Evolutionary conservation across 2,329 filamentous ascomycete genomes (phyloP).

Genomic region (Colletotrichum acutatum): DNA sequence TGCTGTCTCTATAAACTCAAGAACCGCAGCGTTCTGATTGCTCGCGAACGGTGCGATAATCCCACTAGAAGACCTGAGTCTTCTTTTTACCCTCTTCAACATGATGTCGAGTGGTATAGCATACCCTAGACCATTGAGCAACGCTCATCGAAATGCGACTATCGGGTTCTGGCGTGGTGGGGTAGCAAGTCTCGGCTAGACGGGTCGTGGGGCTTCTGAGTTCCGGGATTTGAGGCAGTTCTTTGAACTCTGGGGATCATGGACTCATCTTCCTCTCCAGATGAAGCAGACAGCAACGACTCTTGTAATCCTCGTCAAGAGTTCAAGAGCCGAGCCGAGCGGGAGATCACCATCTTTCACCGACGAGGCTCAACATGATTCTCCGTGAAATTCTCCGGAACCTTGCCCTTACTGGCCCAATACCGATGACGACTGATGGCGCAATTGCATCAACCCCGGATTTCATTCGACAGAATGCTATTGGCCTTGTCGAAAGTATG

Average conservation of each 20-base stretch:
- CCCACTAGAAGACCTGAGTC: too few relatives aligned
- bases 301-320: neutral
- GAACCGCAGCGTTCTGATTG: too few relatives aligned
- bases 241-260: too few relatives aligned
- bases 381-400: constrained; percentile 35
- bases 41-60: too few relatives aligned
- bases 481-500: neutral
- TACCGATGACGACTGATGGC: constrained; percentile 35
- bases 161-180: neutral
- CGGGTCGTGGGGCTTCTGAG: neutral
- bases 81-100: too few relatives aligned
- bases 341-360: constrained; percentile 15
- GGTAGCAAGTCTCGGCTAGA: neutral
- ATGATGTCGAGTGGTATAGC: too few relatives aligned
- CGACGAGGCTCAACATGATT: neutral
- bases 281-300: neutral
- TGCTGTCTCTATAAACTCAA: too few relatives aligned
- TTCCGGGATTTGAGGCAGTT: too few relatives aligned
- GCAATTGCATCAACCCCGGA: constrained; percentile 19
- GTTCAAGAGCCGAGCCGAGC: neutral
- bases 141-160: too few relatives aligned
- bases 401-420: constrained; percentile 17
- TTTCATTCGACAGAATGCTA: constrained; percentile 11
- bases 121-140: too few relatives aligned
- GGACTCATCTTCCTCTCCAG: too few relatives aligned